Evolutionary conservation across 78 protist genomes (phyloP), one percentile per base, ranked within the genome.

Genomic region (Planoprotostelium fungivorum): DNA sequence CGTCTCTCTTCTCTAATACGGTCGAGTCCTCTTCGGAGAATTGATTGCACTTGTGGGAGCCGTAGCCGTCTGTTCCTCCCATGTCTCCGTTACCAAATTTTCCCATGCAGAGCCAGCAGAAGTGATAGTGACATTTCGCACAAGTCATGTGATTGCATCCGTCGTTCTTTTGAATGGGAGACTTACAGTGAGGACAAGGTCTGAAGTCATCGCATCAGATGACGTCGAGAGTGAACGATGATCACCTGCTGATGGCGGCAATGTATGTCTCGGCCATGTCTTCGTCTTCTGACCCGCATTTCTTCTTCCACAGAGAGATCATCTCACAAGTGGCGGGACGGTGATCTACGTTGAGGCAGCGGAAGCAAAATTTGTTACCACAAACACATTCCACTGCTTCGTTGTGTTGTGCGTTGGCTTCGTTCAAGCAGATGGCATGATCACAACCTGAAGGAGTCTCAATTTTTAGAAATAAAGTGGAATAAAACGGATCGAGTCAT

Each of bases 91-190:
- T 25, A 85, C 87, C 87, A 85, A 85, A 85, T 85, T 85, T 85
- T 5, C 37, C 37, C 87, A 85, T 85, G 16, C 87, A 85, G 16
- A 16, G 37, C 87, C 87, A 85, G 16, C 87, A 85, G 37, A 85
- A 85, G 37, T 85, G 87, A 16, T 37, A 85, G 16, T 16, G 5
- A 16, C 87, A 85, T 16, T 36, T 36, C n/a, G 36, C 63, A 36
- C 87, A 85, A 36, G 87, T 85, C 87, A 85, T 85, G 16, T 85
- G 87, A 16, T 85, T 85, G 16, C 87, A 85, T 37, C 87, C 87
- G 5, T 16, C 87, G 16, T 85, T 85, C 87, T 85, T 85, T 16
- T 85, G 63, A 16, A 85, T 16, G 5, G 87, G 87, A 35, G 87
- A 5, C 16, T 85, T 85, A 85, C 87, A 85, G 16, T 16, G 36